Conservation (phyloP, 2,329 filamentous ascomycete species). For the Cladosporium oxysporum region DNA sequence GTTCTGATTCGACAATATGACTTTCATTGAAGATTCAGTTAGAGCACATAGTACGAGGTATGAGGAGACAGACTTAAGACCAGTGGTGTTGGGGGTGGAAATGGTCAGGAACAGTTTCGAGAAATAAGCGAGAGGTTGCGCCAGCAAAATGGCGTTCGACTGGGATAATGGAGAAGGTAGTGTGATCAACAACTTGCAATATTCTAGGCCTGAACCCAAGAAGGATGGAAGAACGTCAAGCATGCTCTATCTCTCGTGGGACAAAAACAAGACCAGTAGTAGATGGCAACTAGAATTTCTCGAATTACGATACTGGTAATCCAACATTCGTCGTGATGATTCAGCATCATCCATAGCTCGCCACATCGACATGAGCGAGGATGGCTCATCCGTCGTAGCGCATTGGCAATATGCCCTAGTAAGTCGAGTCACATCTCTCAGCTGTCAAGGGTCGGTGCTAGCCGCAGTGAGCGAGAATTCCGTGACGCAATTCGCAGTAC, state of each 20-base stretch:
- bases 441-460: constrained; percentile 11
- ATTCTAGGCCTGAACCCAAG: neutral
- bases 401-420: constrained; percentile 8
- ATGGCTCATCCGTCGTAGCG: constrained; percentile 3
- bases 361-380: neutral
- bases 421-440: constrained; percentile 14
- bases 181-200: neutral
- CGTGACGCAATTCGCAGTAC: constrained; percentile 16
- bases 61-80: neutral
- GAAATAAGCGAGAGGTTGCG: neutral
- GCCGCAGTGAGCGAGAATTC: constrained; percentile 13
- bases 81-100: neutral
- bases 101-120: neutral
- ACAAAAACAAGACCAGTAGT: neutral
- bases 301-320: neutral
- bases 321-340: neutral
- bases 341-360: neutral
- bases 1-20: neutral
- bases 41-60: neutral
- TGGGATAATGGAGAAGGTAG: neutral
- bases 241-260: neutral
- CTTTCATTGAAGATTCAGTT: neutral
- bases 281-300: neutral
- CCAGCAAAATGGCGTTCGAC: neutral
- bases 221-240: neutral